A percentile compares a stretch with the other conserved stretches of the same genome.
Conservation (phyloP, 495 filamentous ascomycete genomes). For the Penicillium arizonense region DNA sequence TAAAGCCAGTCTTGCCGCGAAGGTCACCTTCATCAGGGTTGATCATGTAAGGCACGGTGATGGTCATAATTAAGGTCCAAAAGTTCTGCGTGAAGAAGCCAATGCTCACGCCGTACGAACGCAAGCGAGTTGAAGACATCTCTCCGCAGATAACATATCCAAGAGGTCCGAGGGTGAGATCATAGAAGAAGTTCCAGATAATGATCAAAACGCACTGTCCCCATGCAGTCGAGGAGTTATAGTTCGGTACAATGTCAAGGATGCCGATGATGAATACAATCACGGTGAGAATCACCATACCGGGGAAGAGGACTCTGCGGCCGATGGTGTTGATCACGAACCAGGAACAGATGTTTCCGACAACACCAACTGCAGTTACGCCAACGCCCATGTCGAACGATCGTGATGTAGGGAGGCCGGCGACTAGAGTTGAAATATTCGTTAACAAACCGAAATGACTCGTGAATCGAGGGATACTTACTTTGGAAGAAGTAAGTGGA, state of each 20-base stretch:
- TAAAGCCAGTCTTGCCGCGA: conserved; percentile 61
- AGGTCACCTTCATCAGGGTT: conserved; percentile 63
- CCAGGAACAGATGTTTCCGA: conserved; percentile 12
- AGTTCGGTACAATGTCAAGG: conserved; percentile 5
- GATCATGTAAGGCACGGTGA: conserved; percentile 64
- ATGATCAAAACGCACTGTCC: conserved; percentile 9
- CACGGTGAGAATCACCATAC: neutral
- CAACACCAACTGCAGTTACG: conserved; percentile 8
- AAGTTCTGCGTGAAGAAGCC: conserved; percentile 8
- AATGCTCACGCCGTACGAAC: conserved; percentile 8
- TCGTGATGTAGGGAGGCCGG: conserved; percentile 7
- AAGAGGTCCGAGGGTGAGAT: conserved; percentile 10
- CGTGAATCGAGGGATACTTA: neutral
- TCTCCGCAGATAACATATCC: conserved; percentile 12
- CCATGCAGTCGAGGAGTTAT: conserved; percentile 7
- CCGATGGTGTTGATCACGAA: conserved; percentile 7
- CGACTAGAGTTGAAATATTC: neutral
- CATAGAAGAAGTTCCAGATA: conserved; percentile 11
- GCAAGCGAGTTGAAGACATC: conserved; percentile 6
- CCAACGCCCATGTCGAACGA: conserved; percentile 12
- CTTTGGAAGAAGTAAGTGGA: conserved; percentile 12
- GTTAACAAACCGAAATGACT: neutral
- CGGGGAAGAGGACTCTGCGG: conserved; percentile 6
- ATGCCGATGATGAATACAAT: conserved; percentile 10
- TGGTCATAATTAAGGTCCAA: conserved; percentile 12